Conservation (phyloP, 2,329 filamentous ascomycete species). For the Furcasterigmium sp. region DNA sequence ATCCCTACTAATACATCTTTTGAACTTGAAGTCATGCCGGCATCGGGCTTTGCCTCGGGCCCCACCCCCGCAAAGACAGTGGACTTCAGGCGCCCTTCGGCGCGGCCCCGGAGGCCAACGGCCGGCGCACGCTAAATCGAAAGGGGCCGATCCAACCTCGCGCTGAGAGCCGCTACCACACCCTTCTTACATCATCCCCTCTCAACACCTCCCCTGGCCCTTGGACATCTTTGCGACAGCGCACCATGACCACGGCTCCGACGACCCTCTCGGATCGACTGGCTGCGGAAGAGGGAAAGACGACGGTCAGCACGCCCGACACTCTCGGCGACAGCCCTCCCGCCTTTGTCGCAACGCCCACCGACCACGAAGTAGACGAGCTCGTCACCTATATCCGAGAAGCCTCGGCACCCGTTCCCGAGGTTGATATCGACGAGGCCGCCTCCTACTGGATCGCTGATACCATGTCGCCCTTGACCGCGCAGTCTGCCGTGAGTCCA, state of each 20-base stretch:
- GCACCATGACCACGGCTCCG: conserved; percentile 44
- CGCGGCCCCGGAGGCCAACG: too few relatives aligned
- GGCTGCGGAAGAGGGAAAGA: background rate
- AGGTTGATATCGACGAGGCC: conserved; percentile 21
- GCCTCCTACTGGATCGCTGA: conserved; percentile 53
- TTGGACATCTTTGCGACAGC: too few relatives aligned
- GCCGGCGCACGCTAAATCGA: too few relatives aligned
- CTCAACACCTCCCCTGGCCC: background rate
- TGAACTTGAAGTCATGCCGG: too few relatives aligned
- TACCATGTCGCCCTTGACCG: conserved; percentile 52
- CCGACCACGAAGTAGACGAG: conserved; percentile 11
- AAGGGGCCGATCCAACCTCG: too few relatives aligned
- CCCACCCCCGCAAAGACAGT: too few relatives aligned
- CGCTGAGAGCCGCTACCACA: background rate
- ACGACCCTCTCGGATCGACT: conserved; percentile 30
- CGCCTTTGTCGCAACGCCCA: conserved; percentile 5
- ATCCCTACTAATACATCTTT: too few relatives aligned
- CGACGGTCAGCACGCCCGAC: background rate
- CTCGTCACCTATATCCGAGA: conserved; percentile 10
- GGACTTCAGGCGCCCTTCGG: too few relatives aligned
- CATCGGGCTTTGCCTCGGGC: too few relatives aligned
- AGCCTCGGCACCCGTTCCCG: conserved; percentile 4
- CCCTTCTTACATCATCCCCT: background rate
- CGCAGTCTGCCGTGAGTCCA: conserved; percentile 47
- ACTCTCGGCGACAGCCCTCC: background rate